Evolutionary conservation across 2,329 filamentous ascomycete genomes (phyloP).

Genomic region (Cercospora zeina): DNA sequence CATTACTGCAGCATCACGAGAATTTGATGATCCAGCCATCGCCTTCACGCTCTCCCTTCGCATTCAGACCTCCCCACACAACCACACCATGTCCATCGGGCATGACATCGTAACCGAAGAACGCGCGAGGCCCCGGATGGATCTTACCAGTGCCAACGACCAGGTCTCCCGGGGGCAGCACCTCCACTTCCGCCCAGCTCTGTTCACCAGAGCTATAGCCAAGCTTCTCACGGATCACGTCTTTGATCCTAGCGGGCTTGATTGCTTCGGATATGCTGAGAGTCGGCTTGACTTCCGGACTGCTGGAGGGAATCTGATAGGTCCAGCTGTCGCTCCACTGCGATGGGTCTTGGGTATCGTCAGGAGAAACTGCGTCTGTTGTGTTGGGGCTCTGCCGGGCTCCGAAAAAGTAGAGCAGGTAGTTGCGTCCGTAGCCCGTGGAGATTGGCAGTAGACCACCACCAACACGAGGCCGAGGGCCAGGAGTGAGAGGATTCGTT

Average conservation of each 20-base stretch:
- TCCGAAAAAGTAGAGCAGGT: conserved; percentile 49
- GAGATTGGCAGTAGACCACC: conserved; percentile 46
- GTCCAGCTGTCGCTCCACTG: conserved; percentile 49
- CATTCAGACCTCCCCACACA: conserved; percentile 49
- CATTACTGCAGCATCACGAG: conserved; percentile 11
- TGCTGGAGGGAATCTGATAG: conserved; percentile 46
- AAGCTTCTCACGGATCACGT: conserved; percentile 45
- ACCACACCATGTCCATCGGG: conserved; percentile 43
- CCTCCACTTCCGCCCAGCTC: conserved; percentile 47
- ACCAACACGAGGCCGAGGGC: conserved; percentile 44
- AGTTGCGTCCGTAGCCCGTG: conserved; percentile 49
- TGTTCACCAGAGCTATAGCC: conserved; percentile 46
- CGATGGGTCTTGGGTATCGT: conserved; percentile 28
- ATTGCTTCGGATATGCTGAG: conserved; percentile 36
- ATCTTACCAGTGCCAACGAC: conserved; percentile 45
- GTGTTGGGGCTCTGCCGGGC: conserved; percentile 26
- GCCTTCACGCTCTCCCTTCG: conserved; percentile 46
- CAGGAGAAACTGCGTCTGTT: conserved; percentile 25
- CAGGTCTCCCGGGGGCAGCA: conserved; percentile 41
- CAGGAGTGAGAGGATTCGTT: conserved; percentile 47
- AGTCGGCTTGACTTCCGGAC: conserved; percentile 33
- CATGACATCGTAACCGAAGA: conserved; percentile 45
- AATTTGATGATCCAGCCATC: conserved; percentile 49
- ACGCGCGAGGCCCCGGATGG: conserved; percentile 48
- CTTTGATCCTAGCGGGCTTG: conserved; percentile 49